These are phyloP conservation scores for Fibroporia radiculosa DNA, from an alignment of 768 basidiomycete species.

Conservation along the genomic window DNA sequence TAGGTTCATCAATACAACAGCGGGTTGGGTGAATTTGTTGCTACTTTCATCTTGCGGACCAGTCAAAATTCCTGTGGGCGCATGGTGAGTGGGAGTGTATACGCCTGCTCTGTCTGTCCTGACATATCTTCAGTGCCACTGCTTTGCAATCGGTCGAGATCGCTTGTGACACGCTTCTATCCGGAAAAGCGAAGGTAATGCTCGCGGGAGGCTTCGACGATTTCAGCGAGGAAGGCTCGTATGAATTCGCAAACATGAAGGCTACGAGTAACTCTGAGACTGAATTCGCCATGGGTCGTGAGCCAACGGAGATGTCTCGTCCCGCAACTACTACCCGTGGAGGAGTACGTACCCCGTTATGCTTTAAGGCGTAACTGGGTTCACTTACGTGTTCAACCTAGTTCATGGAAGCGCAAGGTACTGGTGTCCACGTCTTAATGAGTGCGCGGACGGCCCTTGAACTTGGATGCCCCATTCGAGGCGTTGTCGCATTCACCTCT, in stretches of 20 bases:
- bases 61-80: slow-evolving; percentile 98
- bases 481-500: slow-evolving; percentile 90
- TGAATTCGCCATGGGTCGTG: slow-evolving; percentile 98
- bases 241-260: slow-evolving; percentile 99
- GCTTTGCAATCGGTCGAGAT: slow-evolving; percentile 98
- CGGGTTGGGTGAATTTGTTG: slow-evolving; percentile 95
- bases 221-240: slow-evolving; percentile 96
- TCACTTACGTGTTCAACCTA: slow-evolving; percentile 19
- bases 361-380: not conserved
- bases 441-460: slow-evolving; percentile 92
- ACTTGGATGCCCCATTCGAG: slow-evolving; percentile 89
- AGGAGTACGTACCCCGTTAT: slow-evolving; percentile 48
- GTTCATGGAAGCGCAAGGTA: slow-evolving; percentile 97
- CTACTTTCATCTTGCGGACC: slow-evolving; percentile 95
- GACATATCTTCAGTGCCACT: slow-evolving; percentile 57
- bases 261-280: slow-evolving; percentile 96
- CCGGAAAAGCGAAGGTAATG: slow-evolving; percentile 99
- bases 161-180: slow-evolving; percentile 90
- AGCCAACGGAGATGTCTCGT: slow-evolving; percentile 98
- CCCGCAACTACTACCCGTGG: slow-evolving; percentile 94
- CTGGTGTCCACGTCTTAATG: slow-evolving; percentile 97
- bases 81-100: slow-evolving; percentile 57
- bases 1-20: slow-evolving; percentile 98
- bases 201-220: slow-evolving; percentile 98
- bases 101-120: slow-evolving; percentile 2